Conservation (phyloP, 768 basidiomycete species). For the Cystofilobasidium macerans region DNA sequence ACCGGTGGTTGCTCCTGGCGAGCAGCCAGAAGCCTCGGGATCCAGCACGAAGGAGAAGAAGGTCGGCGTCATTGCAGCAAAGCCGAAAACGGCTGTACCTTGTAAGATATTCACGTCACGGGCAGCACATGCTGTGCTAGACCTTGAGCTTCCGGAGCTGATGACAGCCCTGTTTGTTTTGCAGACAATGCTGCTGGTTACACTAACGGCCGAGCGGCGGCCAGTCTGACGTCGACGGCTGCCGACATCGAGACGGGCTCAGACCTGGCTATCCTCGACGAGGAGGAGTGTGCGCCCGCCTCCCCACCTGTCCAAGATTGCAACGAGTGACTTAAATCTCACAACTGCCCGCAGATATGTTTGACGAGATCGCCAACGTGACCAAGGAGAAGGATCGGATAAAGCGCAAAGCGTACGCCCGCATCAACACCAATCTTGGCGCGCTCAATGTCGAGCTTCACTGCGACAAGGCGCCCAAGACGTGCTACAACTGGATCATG, state of each 20-base stretch:
- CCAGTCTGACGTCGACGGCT: conserved; percentile 85
- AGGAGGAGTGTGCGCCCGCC: conserved; percentile 59
- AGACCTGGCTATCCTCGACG: conserved; percentile 87
- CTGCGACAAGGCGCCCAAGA: conserved; percentile 95
- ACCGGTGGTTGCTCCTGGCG: conserved; percentile 26
- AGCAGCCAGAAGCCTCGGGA: neutral
- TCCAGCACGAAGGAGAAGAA: conserved; percentile 17
- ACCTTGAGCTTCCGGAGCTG: no score
- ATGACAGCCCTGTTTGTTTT: neutral
- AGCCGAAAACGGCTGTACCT: conserved; percentile 19
- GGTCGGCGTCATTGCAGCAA: conserved; percentile 26
- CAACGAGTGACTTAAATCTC: neutral
- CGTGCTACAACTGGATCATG: conserved; percentile 96
- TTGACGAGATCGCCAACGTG: conserved; percentile 74
- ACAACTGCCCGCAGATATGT: conserved; percentile 54
- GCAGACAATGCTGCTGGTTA: conserved; percentile 47
- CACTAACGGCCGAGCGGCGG: conserved; percentile 69
- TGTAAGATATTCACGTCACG: conserved; percentile 4
- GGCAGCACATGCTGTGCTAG: neutral
- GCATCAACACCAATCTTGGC: conserved; percentile 80
- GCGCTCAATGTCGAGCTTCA: conserved; percentile 55
- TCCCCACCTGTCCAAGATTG: neutral
- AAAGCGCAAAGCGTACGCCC: conserved; percentile 83
- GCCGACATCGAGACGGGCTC: conserved; percentile 61
- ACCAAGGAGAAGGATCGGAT: conserved; percentile 85